Conservation (phyloP, 441 rosid species). For the Pelargonium fulgidum region DNA sequence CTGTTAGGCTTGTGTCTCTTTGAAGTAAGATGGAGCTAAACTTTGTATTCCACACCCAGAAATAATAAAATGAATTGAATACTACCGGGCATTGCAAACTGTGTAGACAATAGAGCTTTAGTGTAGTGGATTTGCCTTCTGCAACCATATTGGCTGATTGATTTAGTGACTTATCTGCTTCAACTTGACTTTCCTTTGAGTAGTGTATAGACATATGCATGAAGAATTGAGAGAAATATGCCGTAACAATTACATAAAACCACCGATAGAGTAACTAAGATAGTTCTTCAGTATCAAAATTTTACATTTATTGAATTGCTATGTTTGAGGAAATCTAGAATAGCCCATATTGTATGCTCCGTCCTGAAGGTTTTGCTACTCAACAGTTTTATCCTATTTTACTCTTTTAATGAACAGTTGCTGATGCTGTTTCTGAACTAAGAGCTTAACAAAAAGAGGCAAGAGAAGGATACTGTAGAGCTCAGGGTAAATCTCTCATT, state of each 20-base stretch:
- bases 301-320: neutral
- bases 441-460: neutral
- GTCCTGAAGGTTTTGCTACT: neutral
- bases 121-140: too few species aligned
- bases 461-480: neutral
- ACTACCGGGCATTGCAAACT: too few species aligned
- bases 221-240: neutral
- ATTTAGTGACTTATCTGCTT: neutral
- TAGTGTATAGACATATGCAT: neutral
- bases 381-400: neutral
- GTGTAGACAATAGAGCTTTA: too few species aligned
- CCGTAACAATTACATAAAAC: neutral
- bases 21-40: too few species aligned
- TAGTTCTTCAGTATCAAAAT: too few species aligned
- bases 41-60: too few species aligned
- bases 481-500: neutral
- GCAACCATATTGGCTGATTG: neutral
- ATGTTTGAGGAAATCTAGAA: neutral
- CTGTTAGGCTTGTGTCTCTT: too few species aligned
- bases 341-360: neutral
- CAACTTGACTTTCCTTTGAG: neutral
- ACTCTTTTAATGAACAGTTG: conserved; percentile 2
- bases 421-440: neutral
- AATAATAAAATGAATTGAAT: too few species aligned
- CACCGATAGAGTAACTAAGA: neutral